phyloP scores from a whole-genome alignment of 2,329 filamentous ascomycete genomes.

The Penicillium sclerotiorum region DNA sequence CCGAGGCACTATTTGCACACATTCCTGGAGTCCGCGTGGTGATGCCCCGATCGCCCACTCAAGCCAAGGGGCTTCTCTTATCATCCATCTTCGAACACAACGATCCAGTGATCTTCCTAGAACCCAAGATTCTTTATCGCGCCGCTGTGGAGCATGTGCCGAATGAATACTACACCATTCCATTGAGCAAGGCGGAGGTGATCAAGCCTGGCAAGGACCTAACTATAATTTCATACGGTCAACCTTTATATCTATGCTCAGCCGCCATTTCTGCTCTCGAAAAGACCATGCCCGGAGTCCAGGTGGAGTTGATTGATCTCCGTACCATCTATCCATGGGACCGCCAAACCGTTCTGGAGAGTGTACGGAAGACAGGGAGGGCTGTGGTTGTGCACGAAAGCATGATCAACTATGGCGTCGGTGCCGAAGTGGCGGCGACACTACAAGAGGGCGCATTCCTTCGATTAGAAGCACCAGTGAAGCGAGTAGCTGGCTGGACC shows the following conservation, averaged over 20 bases:
- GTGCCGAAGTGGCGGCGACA: constrained; percentile 84
- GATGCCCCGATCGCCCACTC: constrained; percentile 79
- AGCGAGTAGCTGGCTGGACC: constrained; percentile 85
- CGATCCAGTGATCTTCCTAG: constrained; percentile 90
- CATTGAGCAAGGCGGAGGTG: constrained; percentile 82
- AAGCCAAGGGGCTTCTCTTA: constrained; percentile 85
- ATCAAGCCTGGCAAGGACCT: constrained; percentile 78
- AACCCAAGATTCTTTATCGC: constrained; percentile 90
- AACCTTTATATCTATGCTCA: constrained; percentile 82
- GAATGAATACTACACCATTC: constrained; percentile 75
- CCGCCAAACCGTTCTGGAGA: constrained; percentile 74
- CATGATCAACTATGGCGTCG: constrained; percentile 86
- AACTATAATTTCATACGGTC: constrained; percentile 85
- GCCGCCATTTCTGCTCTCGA: constrained; percentile 75
- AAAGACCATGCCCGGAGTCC: constrained; percentile 70
- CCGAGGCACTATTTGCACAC: constrained; percentile 85
- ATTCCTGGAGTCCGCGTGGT: constrained; percentile 83
- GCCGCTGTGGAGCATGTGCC: constrained; percentile 92
- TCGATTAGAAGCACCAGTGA: constrained; percentile 80
- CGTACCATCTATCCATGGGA: constrained; percentile 93
- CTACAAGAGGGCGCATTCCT: constrained; percentile 88
- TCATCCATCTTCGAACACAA: constrained; percentile 73
- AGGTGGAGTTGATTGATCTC: constrained; percentile 82
- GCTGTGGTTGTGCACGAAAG: constrained; percentile 90
- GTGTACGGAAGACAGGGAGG: constrained; percentile 82